These are phyloP conservation scores for Albizia julibrissin DNA, from an alignment of 306 rosid species.

Conservation along the genomic window DNA sequence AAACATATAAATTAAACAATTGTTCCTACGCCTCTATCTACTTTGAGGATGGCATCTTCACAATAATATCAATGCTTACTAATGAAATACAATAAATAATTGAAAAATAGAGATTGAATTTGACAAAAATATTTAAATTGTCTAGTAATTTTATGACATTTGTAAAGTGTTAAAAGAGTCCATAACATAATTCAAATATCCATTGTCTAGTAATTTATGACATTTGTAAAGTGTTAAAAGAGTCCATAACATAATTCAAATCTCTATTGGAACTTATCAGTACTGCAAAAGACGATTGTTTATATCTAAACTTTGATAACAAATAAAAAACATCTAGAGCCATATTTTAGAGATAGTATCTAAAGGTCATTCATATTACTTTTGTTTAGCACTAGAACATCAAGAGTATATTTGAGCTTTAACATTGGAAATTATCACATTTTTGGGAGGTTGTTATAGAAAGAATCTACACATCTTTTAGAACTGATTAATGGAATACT, in stretches of 20 bases:
- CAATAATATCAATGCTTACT: too few species aligned
- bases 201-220: too few species aligned
- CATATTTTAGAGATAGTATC: neutral
- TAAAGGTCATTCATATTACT: neutral
- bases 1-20: neutral
- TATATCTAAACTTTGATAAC: neutral
- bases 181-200: too few species aligned
- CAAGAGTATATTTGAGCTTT: neutral
- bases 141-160: too few species aligned
- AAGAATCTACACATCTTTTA: neutral
- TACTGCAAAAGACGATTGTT: neutral
- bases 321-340: neutral
- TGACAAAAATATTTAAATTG: too few species aligned
- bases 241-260: neutral
- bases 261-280: neutral
- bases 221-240: too few species aligned
- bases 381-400: neutral
- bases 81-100: too few species aligned
- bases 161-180: too few species aligned
- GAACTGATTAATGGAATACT: neutral
- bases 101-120: too few species aligned
- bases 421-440: too few species aligned
- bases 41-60: neutral
- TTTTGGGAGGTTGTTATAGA: neutral
- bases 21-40: neutral